phyloP scores from a whole-genome alignment of 306 rosid genomes.

The Prunus mira region DNA sequence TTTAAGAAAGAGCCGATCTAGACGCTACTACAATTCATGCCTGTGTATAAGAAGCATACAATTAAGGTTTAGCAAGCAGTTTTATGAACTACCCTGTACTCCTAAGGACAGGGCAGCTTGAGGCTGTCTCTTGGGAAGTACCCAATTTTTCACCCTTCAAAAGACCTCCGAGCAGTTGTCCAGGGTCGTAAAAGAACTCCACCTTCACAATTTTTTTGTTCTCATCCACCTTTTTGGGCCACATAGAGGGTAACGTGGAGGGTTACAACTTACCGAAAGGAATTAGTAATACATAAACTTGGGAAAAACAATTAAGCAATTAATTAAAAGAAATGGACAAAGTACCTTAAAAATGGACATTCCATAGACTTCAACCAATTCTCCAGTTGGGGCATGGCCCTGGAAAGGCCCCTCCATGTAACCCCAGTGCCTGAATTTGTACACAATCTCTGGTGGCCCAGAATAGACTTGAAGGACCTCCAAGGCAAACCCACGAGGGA shows the following conservation, averaged over 20 bases:
- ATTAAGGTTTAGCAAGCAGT: too few species aligned
- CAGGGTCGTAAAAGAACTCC: conserved; percentile 62
- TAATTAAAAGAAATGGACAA: too few species aligned
- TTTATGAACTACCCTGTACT: conserved; percentile 19
- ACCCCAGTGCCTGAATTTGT: conserved; percentile 81
- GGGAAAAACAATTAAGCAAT: too few species aligned
- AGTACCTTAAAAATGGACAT: conserved; percentile 53
- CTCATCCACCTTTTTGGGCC: conserved; percentile 42
- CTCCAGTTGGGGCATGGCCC: conserved; percentile 53
- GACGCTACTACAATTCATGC: too few species aligned
- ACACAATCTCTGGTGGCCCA: conserved; percentile 56
- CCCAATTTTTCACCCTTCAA: conserved; percentile 28
- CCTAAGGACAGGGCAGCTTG: conserved; percentile 33
- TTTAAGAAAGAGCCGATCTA: too few species aligned
- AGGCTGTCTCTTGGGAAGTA: conserved; percentile 7
- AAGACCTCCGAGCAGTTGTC: conserved; percentile 54
- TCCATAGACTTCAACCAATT: conserved; percentile 47
- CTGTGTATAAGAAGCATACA: too few species aligned
- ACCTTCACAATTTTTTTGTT: conserved; percentile 43
- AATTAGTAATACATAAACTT: too few species aligned
- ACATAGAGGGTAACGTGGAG: not conserved
- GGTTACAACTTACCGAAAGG: too few species aligned
- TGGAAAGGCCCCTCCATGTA: conserved; percentile 79
- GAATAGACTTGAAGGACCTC: conserved; percentile 51
- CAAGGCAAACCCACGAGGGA: conserved; percentile 68